Percentiles rank a stretch among this genome's conserved stretches.
phyloP scores from a whole-genome alignment of 345 rosid species.

The Citropsis articulata region DNA sequence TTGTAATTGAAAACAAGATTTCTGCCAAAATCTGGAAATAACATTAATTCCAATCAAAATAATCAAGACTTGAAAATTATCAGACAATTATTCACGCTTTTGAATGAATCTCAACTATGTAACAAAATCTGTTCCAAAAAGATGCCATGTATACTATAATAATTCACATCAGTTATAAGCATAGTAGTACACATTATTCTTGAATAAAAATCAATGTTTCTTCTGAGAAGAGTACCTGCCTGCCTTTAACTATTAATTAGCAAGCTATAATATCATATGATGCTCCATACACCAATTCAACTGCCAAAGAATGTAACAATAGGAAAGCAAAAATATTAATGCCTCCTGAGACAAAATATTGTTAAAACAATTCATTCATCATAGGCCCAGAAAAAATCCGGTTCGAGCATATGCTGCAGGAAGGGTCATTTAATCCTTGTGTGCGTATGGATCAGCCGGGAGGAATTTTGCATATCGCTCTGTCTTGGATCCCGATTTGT shows the following conservation, averaged over 20 bases:
- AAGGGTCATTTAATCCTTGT: conserved; percentile 35
- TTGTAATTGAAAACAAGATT: too few species aligned
- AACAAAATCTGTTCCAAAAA: neutral
- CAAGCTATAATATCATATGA: neutral
- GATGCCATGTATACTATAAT: neutral
- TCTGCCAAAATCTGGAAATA: too few species aligned
- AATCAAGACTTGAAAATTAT: too few species aligned
- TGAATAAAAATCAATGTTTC: too few species aligned
- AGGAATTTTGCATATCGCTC: conserved; percentile 52
- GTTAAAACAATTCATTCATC: neutral
- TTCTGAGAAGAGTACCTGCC: neutral
- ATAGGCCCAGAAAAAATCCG: neutral
- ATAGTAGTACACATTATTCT: neutral
- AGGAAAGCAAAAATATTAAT: neutral
- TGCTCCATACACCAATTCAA: neutral
- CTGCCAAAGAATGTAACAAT: neutral
- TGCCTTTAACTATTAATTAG: neutral
- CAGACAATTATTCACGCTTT: too few species aligned
- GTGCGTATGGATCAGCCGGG: conserved; percentile 39
- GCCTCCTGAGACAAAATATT: neutral
- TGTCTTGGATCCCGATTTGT: conserved; percentile 43
- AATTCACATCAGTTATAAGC: neutral
- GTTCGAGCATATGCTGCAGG: neutral
- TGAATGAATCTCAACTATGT: neutral
- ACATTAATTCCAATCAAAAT: too few species aligned